phyloP scores from a whole-genome alignment of 768 basidiomycete species.

The Suillus alpinus region DNA sequence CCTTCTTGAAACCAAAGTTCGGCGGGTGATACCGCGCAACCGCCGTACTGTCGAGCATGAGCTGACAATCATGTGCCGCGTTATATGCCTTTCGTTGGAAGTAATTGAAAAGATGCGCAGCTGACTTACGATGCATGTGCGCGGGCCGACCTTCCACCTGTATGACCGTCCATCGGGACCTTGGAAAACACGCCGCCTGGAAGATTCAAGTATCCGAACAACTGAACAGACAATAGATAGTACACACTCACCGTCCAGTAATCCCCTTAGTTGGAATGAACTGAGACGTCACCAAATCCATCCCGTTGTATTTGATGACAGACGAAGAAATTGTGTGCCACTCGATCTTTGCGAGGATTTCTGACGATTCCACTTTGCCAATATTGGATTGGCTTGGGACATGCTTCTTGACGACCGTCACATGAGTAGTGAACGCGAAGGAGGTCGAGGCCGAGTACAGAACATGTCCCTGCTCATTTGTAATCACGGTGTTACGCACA shows the following conservation, averaged over 20 bases:
- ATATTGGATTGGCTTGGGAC: constrained; percentile 5
- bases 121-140: constrained; percentile 4
- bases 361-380: constrained; percentile 18
- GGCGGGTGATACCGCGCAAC: not conserved
- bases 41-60: not conserved
- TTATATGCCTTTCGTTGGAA: not conserved
- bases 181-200: constrained; percentile 5
- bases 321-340: constrained; percentile 21
- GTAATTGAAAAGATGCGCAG: not conserved
- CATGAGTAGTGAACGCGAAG: constrained; percentile 5
- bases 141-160: constrained; percentile 7
- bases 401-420: constrained; percentile 8
- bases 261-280: constrained; percentile 13
- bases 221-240: not conserved
- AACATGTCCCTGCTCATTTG: constrained; percentile 8
- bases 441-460: constrained; percentile 12
- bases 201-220: not conserved
- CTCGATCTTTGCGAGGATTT: constrained; percentile 24
- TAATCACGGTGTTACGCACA: constrained; percentile 11
- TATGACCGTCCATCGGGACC: constrained; percentile 6
- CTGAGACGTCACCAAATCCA: constrained; percentile 14
- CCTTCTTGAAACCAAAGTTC: not conserved
- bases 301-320: constrained; percentile 21
- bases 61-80: not conserved
- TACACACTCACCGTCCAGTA: constrained; percentile 4